Evolutionary conservation across 176 grass and related monocot species (phyloP), one percentile per base, ranked within the genome.

Genomic region (Oryza officinalis): DNA sequence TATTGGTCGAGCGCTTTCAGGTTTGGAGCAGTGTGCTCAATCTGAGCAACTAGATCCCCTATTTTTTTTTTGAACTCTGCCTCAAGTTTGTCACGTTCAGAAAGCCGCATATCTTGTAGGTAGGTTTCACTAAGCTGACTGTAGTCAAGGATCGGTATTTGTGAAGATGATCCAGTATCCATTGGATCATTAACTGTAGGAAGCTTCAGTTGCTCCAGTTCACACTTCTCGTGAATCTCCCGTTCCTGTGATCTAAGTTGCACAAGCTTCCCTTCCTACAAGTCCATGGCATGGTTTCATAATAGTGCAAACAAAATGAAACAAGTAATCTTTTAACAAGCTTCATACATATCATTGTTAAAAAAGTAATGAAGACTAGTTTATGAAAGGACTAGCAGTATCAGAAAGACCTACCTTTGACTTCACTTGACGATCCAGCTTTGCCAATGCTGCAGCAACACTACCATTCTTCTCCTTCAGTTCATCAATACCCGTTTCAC

Each of bases 1-100:
- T 98, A 98, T 76, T 98, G 96, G 72, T 98, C 96, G 47, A 98
- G 50, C 30, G 96, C 96, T 92, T 95, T 98, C 63, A 98, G 79
- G 79, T 98, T 98, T 57, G 96, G 96, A 75, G 93, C 91, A 60
- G 96, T 98, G 64, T 80, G 89, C 77, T 98, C 92, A 65, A 98
- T 98, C 23, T 95, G 91, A 88, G 88, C 93, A 52, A 93, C 67
- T 80, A 93, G 68, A 15, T 30, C 46, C 81, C 85, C 80, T 76
- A 90, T 90, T 77, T 84, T 92, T 86, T 92, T 80, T 79, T 98
- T 98, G 43, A 98, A 98, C 57, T 95, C 87, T 77, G 86, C 79
- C 85, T 95, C 96, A 77, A 92, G 85, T 80, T 98, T 98, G 6
- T 98, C 93, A 76, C 87, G 83, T 46, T 91, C 96, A 37, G 93